phyloP scores from a whole-genome alignment of 345 rosid genomes.

The Xanthoceras sorbifolium region DNA sequence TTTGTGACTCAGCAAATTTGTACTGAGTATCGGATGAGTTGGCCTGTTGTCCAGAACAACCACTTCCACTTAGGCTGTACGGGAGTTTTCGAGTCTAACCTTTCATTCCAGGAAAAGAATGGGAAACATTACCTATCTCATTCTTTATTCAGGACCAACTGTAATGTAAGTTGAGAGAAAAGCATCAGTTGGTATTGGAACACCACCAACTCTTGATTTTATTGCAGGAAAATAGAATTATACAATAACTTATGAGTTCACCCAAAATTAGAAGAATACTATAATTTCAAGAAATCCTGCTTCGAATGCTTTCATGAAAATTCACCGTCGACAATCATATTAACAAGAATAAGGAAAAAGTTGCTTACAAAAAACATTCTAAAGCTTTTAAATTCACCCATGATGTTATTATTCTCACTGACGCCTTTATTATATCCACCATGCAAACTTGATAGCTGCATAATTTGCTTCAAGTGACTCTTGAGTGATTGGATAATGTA shows the following conservation, averaged over 20 bases:
- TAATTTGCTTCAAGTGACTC: constrained; percentile 19
- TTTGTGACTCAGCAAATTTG: constrained; percentile 20
- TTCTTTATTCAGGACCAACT: neutral
- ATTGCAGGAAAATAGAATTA: constrained; percentile 17
- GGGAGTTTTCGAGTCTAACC: neutral
- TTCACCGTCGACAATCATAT: constrained; percentile 14
- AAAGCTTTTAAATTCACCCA: neutral
- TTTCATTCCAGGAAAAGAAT: neutral
- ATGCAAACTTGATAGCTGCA: constrained; percentile 16
- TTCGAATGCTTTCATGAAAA: constrained; percentile 11
- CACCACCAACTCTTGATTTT: neutral
- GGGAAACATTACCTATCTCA: neutral
- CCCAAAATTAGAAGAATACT: neutral
- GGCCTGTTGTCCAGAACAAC: constrained; percentile 25
- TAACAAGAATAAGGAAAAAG: neutral
- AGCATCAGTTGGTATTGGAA: neutral
- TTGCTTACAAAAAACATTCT: constrained; percentile 4
- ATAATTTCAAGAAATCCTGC: neutral
- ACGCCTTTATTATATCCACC: constrained; percentile 14
- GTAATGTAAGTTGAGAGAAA: neutral
- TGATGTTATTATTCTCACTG: neutral
- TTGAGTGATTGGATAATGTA: constrained; percentile 21
- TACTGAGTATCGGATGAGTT: constrained; percentile 23
- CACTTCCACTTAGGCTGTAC: constrained; percentile 24
- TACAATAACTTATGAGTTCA: constrained; percentile 6